These are phyloP conservation scores for Phyllosticta paracitricarpa DNA, from an alignment of 2,329 filamentous ascomycete species.

Conservation along the genomic window DNA sequence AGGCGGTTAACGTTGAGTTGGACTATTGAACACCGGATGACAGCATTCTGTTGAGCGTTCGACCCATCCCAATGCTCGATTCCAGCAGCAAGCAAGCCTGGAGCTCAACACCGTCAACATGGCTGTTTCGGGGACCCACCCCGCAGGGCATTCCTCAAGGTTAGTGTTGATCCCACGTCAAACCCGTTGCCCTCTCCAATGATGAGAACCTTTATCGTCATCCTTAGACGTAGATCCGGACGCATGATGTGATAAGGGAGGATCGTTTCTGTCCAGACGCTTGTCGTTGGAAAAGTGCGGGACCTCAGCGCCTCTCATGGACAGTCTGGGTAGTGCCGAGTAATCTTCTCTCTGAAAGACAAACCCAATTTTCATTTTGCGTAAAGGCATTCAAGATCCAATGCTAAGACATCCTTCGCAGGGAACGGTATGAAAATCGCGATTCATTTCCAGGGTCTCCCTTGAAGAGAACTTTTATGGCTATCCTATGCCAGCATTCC, in stretches of 20 bases:
- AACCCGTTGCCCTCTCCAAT: slow-evolving; percentile 34
- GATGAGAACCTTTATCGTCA: slow-evolving; percentile 93
- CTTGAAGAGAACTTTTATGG: too few species aligned
- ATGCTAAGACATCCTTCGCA: not conserved
- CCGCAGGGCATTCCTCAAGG: not conserved
- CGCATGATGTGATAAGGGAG: slow-evolving; percentile 5
- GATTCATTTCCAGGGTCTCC: too few species aligned
- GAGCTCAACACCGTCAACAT: not conserved
- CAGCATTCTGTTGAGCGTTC: not conserved
- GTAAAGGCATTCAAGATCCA: not conserved
- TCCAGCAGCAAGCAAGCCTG: not conserved
- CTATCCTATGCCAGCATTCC: too few species aligned
- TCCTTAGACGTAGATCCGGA: slow-evolving; percentile 71
- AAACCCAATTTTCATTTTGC: not conserved
- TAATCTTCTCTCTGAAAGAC: slow-evolving; percentile 11
- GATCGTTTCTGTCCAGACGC: slow-evolving; percentile 2
- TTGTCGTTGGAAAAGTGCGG: not conserved
- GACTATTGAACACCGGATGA: slow-evolving; percentile 32
- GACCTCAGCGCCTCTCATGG: slow-evolving; percentile 2
- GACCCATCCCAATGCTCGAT: too few species aligned
- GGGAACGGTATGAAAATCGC: not conserved
- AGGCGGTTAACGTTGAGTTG: slow-evolving; percentile 31
- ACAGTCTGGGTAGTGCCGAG: slow-evolving; percentile 5
- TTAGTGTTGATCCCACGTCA: slow-evolving; percentile 1
- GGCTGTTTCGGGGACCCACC: not conserved